phyloP scores from a whole-genome alignment of 768 basidiomycete genomes.

The Suillus occidentalis region DNA sequence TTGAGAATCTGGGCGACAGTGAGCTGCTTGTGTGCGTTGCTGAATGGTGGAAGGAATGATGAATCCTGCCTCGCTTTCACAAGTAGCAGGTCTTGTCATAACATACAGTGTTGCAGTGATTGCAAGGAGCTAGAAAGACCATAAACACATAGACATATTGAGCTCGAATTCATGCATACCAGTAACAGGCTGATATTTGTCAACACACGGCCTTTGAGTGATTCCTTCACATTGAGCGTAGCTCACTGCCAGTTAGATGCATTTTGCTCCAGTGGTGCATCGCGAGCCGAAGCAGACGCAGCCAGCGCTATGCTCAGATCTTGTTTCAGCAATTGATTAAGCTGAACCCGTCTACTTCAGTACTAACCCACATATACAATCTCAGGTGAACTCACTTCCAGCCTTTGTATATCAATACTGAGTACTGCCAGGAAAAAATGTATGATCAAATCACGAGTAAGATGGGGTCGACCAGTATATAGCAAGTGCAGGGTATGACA shows the following conservation, averaged over 20 bases:
- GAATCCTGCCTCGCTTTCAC: slow-evolving; percentile 24
- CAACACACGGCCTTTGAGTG: slow-evolving; percentile 64
- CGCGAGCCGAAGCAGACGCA: slow-evolving; percentile 26
- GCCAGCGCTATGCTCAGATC: slow-evolving; percentile 56
- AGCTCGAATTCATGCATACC: slow-evolving; percentile 39
- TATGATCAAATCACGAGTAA: slow-evolving; percentile 24
- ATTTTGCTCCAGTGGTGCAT: slow-evolving; percentile 22
- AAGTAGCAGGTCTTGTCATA: slow-evolving; percentile 55
- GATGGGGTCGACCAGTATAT: slow-evolving; percentile 66
- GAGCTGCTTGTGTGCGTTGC: slow-evolving; percentile 36
- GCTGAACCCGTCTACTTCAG: slow-evolving; percentile 40
- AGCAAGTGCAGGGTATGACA: slow-evolving; percentile 88
- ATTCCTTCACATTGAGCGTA: slow-evolving; percentile 33
- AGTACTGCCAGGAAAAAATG: slow-evolving; percentile 91
- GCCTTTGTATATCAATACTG: slow-evolving; percentile 91
- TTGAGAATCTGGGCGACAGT: slow-evolving; percentile 30
- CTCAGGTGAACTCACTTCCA: slow-evolving; percentile 59
- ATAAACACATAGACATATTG: slow-evolving; percentile 5
- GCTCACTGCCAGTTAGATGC: slow-evolving; percentile 34
- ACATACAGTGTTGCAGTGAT: slow-evolving; percentile 76
- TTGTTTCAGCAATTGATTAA: slow-evolving; percentile 84
- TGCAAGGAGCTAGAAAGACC: slow-evolving; percentile 60
- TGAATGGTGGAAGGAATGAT: slow-evolving; percentile 25
- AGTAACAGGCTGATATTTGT: slow-evolving; percentile 82
- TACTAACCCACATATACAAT: background rate